phyloP scores from a whole-genome alignment of 2,329 filamentous ascomycete genomes.

The Calonectria ilicicola region DNA sequence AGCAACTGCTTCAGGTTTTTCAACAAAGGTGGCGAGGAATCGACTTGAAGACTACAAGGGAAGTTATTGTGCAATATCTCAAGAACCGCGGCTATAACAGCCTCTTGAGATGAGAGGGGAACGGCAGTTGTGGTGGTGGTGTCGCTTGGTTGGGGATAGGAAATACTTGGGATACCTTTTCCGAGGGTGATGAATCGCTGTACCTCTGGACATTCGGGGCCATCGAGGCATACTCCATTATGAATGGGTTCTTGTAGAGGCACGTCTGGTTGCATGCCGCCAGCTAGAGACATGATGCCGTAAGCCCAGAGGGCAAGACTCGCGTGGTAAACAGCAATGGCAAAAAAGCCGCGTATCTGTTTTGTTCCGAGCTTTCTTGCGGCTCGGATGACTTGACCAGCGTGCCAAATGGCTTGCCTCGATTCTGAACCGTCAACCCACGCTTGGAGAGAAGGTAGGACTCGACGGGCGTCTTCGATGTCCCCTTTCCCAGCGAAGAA shows the following conservation, averaged over 20 bases:
- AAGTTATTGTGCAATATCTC: slow-evolving; percentile 24
- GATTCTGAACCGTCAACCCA: slow-evolving; percentile 24
- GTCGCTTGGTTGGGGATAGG: slow-evolving; percentile 9
- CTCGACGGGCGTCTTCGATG: slow-evolving; percentile 26
- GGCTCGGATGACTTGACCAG: slow-evolving; percentile 24
- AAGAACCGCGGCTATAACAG: slow-evolving; percentile 18
- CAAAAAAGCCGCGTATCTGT: slow-evolving; percentile 24
- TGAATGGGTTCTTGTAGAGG: neutral
- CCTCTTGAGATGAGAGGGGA: slow-evolving; percentile 25
- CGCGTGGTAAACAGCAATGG: slow-evolving; percentile 29
- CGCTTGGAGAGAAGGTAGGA: slow-evolving; percentile 16
- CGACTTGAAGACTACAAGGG: slow-evolving; percentile 19
- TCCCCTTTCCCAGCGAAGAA: slow-evolving; percentile 30
- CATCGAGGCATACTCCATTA: slow-evolving; percentile 21
- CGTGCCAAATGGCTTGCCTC: slow-evolving; percentile 28
- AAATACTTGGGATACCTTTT: slow-evolving; percentile 15
- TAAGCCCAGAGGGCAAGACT: slow-evolving; percentile 27
- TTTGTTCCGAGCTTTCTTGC: slow-evolving; percentile 16
- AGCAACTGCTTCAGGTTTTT: slow-evolving; percentile 30
- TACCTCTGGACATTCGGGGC: slow-evolving; percentile 22
- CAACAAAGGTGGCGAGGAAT: slow-evolving; percentile 23
- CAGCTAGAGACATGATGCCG: slow-evolving; percentile 23
- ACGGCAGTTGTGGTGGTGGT: neutral
- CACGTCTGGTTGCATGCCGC: neutral
- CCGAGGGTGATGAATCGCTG: slow-evolving; percentile 25